Evolutionary conservation across 2,329 filamentous ascomycete genomes (phyloP).

Genomic region (Teratosphaeriaceae sp.): DNA sequence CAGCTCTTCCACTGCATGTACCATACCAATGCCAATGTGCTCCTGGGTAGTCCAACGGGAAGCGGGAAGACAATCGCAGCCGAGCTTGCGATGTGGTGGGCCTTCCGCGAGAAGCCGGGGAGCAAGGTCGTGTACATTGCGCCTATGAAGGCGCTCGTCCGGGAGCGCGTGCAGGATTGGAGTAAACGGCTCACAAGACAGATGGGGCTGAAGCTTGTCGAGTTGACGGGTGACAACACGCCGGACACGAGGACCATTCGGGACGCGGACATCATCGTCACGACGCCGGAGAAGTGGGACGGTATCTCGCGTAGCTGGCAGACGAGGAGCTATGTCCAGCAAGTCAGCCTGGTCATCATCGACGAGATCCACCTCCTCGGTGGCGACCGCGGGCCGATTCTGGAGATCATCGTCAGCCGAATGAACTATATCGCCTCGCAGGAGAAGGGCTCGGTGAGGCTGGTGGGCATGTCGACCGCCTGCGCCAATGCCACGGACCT

Average conservation of each 20-base stretch:
- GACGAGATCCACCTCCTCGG: slow-evolving; percentile 97
- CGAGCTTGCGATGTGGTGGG: slow-evolving; percentile 99
- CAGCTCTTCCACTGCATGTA: slow-evolving; percentile 98
- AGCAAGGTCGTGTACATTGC: slow-evolving; percentile 99
- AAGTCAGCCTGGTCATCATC: slow-evolving; percentile 94
- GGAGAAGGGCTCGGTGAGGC: slow-evolving; percentile 84
- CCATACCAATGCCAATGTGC: slow-evolving; percentile 82
- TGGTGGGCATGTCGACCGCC: slow-evolving; percentile 89
- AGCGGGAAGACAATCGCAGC: slow-evolving; percentile 96
- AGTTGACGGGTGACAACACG: slow-evolving; percentile 94
- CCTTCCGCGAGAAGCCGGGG: slow-evolving; percentile 86
- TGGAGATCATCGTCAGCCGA: slow-evolving; percentile 93
- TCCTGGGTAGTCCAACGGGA: slow-evolving; percentile 91
- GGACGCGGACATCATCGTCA: slow-evolving; percentile 96
- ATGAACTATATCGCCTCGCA: slow-evolving; percentile 92
- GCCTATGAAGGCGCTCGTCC: slow-evolving; percentile 97
- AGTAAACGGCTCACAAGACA: slow-evolving; percentile 70
- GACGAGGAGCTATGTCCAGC: slow-evolving; percentile 91
- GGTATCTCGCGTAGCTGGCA: slow-evolving; percentile 98
- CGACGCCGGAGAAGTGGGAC: slow-evolving; percentile 98
- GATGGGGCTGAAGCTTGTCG: slow-evolving; percentile 82
- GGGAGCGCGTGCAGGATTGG: slow-evolving; percentile 96
- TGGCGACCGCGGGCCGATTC: slow-evolving; percentile 90
- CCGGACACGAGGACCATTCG: slow-evolving; percentile 98
- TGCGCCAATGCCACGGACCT: slow-evolving; percentile 96